Percentiles rank a stretch among this genome's conserved stretches.
These are phyloP conservation scores for Podospora comata DNA, from an alignment of 495 filamentous ascomycete genomes.

Conservation along the genomic window DNA sequence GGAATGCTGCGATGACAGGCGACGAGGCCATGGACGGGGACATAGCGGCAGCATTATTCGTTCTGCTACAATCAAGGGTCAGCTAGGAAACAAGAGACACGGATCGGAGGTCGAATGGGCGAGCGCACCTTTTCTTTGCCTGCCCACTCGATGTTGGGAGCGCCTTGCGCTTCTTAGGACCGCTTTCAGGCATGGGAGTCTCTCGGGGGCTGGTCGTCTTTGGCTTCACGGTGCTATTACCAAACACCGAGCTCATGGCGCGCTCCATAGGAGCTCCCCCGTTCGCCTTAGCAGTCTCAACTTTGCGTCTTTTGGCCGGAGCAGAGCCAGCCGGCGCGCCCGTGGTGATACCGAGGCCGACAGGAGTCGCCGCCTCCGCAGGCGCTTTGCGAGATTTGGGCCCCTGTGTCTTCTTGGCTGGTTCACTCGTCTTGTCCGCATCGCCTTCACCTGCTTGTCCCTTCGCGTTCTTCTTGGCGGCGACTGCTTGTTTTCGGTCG, in stretches of 20 bases:
- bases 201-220: conserved; percentile 60
- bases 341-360: conserved; percentile 55
- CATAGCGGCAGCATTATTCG: conserved; percentile 39
- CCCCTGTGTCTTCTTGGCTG: conserved; percentile 56
- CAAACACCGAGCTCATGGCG: conserved; percentile 60
- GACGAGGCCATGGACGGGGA: conserved; percentile 72
- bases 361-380: conserved; percentile 43
- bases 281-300: conserved; percentile 60
- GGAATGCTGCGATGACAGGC: conserved; percentile 62
- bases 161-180: conserved; percentile 63
- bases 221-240: conserved; percentile 47
- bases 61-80: conserved; percentile 25
- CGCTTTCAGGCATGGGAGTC: conserved; percentile 57
- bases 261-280: conserved; percentile 64
- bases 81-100: conserved; percentile 8
- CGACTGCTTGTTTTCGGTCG: conserved; percentile 71
- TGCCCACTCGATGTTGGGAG: conserved; percentile 59
- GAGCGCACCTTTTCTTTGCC: conserved; percentile 67
- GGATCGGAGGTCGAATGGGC: not conserved
- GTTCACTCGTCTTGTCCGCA: conserved; percentile 44
- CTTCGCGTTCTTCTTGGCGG: conserved; percentile 66
- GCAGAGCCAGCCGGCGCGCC: conserved; percentile 44
- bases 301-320: conserved; percentile 71
- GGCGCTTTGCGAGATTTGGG: conserved; percentile 63
- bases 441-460: conserved; percentile 53